phyloP scores from a whole-genome alignment of 176 grass and related monocot genomes.

The Hordeum marinum region DNA sequence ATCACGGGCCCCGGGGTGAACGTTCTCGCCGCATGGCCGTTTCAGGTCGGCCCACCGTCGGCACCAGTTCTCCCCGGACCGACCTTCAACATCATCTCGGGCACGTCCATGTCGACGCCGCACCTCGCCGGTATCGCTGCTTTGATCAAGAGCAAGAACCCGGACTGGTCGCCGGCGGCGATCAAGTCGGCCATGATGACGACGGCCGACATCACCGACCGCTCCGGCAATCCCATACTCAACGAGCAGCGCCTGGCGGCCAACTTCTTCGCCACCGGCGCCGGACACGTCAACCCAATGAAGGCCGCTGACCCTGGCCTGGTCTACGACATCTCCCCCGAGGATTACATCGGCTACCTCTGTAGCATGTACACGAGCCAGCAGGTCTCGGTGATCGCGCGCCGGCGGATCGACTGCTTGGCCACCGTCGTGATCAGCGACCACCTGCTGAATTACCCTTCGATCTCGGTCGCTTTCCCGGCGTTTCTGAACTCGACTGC shows the following conservation, averaged over 20 bases:
- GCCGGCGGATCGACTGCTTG: background rate
- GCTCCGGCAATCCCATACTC: background rate
- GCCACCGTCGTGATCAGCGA: background rate
- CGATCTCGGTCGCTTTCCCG: background rate
- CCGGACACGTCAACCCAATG: background rate
- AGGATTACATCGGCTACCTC: background rate
- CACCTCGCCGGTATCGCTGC: background rate
- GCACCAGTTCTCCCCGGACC: background rate
- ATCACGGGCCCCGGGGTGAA: background rate
- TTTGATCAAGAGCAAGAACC: background rate
- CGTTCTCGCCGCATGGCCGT: background rate
- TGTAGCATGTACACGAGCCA: background rate
- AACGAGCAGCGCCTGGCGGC: background rate
- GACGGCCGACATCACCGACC: slow-evolving; percentile 29
- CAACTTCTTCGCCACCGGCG: background rate
- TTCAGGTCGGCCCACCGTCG: background rate
- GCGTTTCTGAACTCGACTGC: no score
- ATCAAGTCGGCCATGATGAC: slow-evolving; percentile 86
- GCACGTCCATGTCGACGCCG: background rate
- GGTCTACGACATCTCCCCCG: background rate
- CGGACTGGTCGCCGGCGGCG: slow-evolving; percentile 54
- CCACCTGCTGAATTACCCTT: background rate
- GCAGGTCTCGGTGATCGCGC: background rate
- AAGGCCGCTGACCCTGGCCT: background rate
- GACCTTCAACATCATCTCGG: background rate